Evolutionary conservation across 306 rosid species (phyloP).

Genomic region (Cucurbita argyrosperma): DNA sequence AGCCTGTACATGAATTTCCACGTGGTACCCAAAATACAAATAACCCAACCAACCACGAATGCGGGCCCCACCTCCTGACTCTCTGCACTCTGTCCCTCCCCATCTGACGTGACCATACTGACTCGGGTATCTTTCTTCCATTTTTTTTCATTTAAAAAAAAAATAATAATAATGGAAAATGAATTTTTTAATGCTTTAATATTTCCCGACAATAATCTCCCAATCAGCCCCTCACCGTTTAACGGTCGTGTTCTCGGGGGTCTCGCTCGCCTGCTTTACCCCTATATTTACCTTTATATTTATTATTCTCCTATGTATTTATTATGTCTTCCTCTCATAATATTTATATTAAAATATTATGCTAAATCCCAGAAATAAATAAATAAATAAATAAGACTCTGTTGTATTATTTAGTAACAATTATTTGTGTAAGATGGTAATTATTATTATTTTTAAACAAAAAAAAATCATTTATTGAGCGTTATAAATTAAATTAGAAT

Average conservation of each 20-base stretch:
- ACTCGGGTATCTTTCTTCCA: not conserved
- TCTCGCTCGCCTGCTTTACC: slow-evolving; percentile 5
- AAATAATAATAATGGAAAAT: not conserved
- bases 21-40: not conserved
- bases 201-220: not conserved
- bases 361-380: too few species aligned
- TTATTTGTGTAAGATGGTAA: not conserved
- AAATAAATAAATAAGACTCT: too few species aligned
- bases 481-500: not conserved
- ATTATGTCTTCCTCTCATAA: too few species aligned
- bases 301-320: too few species aligned
- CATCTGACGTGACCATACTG: not conserved
- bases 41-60: not conserved
- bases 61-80: not conserved
- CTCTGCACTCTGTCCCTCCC: not conserved
- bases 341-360: too few species aligned
- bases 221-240: not conserved
- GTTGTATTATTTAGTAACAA: too few species aligned
- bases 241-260: slow-evolving; percentile 5
- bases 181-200: not conserved
- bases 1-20: not conserved
- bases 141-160: not conserved
- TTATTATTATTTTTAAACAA: not conserved
- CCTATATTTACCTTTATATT: not conserved
- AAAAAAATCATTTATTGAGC: not conserved